Conservation (phyloP, 1,139 yeast genomes). For the Scheffersomyces cryptocercus region DNA sequence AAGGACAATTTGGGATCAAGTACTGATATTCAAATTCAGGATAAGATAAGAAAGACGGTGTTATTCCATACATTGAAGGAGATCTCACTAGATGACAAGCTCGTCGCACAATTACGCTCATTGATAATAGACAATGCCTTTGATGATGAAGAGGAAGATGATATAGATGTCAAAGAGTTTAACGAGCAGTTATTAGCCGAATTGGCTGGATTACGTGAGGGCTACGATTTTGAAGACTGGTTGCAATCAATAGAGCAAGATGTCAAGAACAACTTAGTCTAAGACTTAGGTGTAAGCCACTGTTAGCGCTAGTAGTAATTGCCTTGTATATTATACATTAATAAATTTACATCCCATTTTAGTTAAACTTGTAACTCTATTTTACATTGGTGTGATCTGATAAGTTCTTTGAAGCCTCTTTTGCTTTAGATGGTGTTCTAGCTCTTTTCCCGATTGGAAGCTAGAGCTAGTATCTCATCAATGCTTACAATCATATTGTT, state of each 20-base stretch:
- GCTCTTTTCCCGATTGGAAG: too few species aligned
- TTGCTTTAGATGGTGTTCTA: too few species aligned
- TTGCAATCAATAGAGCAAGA: conserved; percentile 29
- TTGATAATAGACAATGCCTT: conserved; percentile 7
- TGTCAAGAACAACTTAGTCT: conserved; percentile 12
- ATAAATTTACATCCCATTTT: too few species aligned
- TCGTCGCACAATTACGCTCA: conserved; percentile 12
- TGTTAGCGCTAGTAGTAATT: too few species aligned
- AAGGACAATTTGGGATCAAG: conserved; percentile 30
- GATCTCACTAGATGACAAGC: conserved; percentile 9
- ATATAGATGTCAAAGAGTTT: conserved; percentile 17
- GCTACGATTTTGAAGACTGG: conserved; percentile 28
- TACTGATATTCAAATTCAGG: conserved; percentile 45
- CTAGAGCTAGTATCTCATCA: too few species aligned
- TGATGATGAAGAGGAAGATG: conserved; percentile 6
- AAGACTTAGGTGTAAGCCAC: too few species aligned
- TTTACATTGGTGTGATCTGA: too few species aligned
- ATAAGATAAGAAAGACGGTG: conserved; percentile 41
- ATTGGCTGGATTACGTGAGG: conserved; percentile 16
- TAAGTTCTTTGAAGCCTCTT: too few species aligned
- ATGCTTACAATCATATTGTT: too few species aligned
- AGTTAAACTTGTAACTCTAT: too few species aligned
- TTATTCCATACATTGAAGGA: conserved; percentile 46
- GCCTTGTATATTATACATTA: too few species aligned
- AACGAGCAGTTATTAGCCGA: conserved; percentile 19